phyloP scores from a whole-genome alignment of 129 eudicot species.

The Solidago caesia region DNA sequence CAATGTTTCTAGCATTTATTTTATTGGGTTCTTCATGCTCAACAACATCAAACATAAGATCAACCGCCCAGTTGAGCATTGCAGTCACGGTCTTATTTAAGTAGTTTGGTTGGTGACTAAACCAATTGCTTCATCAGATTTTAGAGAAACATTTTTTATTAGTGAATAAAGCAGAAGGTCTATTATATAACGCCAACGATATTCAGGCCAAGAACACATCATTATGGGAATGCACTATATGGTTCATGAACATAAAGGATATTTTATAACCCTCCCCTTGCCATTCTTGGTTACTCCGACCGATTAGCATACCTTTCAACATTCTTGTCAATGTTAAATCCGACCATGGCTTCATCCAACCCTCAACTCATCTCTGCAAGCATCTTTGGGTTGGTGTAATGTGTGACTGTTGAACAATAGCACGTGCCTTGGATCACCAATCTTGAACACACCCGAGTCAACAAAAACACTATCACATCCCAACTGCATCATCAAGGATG shows the following conservation, averaged over 20 bases:
- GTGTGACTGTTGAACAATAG: conserved; percentile 56
- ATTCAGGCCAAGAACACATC: no score
- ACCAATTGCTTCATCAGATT: no score
- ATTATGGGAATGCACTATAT: no score
- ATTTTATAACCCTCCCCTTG: background rate
- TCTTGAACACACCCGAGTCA: conserved; percentile 52
- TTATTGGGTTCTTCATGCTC: conserved; percentile 74
- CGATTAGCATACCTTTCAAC: conserved; percentile 55
- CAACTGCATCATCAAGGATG: conserved; percentile 55
- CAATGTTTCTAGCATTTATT: conserved; percentile 89
- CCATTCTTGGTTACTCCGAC: conserved; percentile 30
- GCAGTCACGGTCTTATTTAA: conserved; percentile 74
- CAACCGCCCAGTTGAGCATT: conserved; percentile 77
- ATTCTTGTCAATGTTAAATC: conserved; percentile 47
- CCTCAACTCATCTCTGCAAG: conserved; percentile 53
- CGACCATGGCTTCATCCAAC: conserved; percentile 58
- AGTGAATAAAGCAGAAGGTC: no score
- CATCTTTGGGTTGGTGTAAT: conserved; percentile 43
- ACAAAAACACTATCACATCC: conserved; percentile 55
- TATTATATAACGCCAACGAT: no score
- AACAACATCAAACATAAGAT: conserved; percentile 89
- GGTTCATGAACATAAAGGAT: no score
- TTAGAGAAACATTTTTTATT: no score
- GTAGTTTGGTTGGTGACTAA: no score
- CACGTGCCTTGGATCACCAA: conserved; percentile 53